Evolutionary conservation across 2,329 filamentous ascomycete species (phyloP), one percentile per base, ranked within the genome.

Genomic region (Diplodia sapinea): DNA sequence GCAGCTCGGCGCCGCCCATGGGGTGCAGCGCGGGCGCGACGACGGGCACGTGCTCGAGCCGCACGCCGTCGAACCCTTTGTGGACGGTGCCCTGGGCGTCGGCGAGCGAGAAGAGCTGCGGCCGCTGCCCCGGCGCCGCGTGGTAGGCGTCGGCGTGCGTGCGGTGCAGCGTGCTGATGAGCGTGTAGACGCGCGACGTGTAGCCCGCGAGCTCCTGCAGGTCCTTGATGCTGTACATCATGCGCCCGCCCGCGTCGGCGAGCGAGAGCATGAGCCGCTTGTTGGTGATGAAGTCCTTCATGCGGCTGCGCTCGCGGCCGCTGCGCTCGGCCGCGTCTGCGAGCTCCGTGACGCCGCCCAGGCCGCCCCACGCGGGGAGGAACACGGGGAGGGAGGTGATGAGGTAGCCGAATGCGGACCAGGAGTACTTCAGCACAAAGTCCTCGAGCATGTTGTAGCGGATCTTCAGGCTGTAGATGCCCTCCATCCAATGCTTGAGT

Each of bases 171-270:
- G 95, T 97, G 54, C 93, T 94, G 75, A 99, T 96, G 50, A 99
- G 85, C 12, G 93, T 96, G 81, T 97, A 99, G 13, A 99, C 94
- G 54, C 95, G 89, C 68, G 93, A 97, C 0, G 95, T 99, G 81
- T 98, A 96, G 26, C 95, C 95, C 5, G 95, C 95, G 40, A 99
- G 84, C 77, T 99, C 95, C 1, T 94, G 94, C 43, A 99, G 87
- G 75, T 99, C 96, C 80, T 99, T 99, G 83, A 99, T 96, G 70
- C 92, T 95, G 83, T 99, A 99, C 95, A 99, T 99, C 93, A 99
- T 97, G 56, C 95, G 88, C 31, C 94, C 94, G 68, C 95, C 95
- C 1, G 95, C 95, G 79, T 99, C 95, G 11, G 95, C 95, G 47
- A 99, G 86, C 17, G 94, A 98, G 38, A 99, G 86, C 95, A 99